phyloP scores from a whole-genome alignment of 495 filamentous ascomycete genomes.

The Penicillium riverlandense region DNA sequence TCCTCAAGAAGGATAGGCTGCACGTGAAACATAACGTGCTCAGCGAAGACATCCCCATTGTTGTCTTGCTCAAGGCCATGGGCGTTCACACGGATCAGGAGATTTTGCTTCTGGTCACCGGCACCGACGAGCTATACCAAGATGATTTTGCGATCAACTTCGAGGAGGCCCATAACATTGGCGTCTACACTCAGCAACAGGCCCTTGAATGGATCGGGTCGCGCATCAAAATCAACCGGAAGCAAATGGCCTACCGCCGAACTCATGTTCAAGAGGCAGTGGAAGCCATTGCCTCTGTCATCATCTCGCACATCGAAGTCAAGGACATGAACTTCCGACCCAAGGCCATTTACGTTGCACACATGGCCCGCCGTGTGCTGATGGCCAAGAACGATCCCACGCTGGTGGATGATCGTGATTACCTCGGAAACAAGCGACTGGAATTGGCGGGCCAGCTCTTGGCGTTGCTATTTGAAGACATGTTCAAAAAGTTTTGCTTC shows the following conservation, averaged over 20 bases:
- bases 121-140: slow-evolving; percentile 77
- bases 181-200: slow-evolving; percentile 85
- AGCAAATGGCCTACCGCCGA: slow-evolving; percentile 47
- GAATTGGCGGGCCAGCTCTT: slow-evolving; percentile 92
- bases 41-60: slow-evolving; percentile 85
- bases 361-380: slow-evolving; percentile 89
- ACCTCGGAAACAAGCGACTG: slow-evolving; percentile 93
- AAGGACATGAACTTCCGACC: slow-evolving; percentile 84
- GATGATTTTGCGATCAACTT: slow-evolving; percentile 93
- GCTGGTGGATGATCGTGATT: slow-evolving; percentile 92
- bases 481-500: slow-evolving; percentile 89
- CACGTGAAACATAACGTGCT: slow-evolving; percentile 89
- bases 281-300: slow-evolving; percentile 82
- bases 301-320: slow-evolving; percentile 91
- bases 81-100: slow-evolving; percentile 91
- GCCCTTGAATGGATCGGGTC: slow-evolving; percentile 85
- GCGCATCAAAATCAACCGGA: slow-evolving; percentile 75
- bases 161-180: slow-evolving; percentile 75
- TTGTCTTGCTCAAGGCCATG: slow-evolving; percentile 85
- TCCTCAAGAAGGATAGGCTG: slow-evolving; percentile 85
- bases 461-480: slow-evolving; percentile 91
- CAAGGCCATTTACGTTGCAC: slow-evolving; percentile 90
- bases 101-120: slow-evolving; percentile 81
- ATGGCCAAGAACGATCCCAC: slow-evolving; percentile 86
- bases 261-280: slow-evolving; percentile 81